These are phyloP conservation scores for Cystofilobasidium ferigula DNA, from an alignment of 768 basidiomycete genomes.

Conservation along the genomic window DNA sequence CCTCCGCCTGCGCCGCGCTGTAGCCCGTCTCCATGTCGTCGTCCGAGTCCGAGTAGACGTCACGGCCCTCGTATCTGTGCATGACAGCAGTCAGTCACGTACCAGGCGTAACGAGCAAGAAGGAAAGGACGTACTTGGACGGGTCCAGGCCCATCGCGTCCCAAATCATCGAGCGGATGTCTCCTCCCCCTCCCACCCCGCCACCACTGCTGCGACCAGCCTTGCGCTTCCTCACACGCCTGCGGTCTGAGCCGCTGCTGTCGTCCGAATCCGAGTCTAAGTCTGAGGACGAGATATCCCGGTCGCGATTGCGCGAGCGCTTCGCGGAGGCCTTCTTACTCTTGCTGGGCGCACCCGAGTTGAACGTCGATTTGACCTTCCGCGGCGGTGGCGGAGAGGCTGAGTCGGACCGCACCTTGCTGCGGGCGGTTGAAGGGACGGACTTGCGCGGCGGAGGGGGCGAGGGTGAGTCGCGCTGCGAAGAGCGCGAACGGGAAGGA, in stretches of 20 bases:
- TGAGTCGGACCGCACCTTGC: not conserved
- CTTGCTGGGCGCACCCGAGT: not conserved
- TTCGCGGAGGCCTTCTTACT: not conserved
- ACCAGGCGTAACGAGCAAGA: not conserved
- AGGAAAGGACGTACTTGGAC: not conserved
- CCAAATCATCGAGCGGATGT: slow-evolving; percentile 3
- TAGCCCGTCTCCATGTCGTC: slow-evolving; percentile 31
- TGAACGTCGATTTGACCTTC: not conserved
- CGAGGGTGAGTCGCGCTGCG: not conserved
- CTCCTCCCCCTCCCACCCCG: slow-evolving; percentile 1
- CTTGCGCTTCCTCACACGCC: not conserved
- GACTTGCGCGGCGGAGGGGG: not conserved
- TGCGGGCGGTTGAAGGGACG: not conserved
- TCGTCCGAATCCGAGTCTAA: slow-evolving; percentile 9
- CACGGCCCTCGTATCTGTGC: slow-evolving; percentile 19
- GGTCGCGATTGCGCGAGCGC: not conserved
- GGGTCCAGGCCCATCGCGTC: slow-evolving; percentile 11
- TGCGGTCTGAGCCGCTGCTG: slow-evolving; percentile 3
- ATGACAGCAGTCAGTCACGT: slow-evolving; percentile 16
- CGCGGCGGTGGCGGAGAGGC: not conserved
- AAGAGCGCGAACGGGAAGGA: not conserved
- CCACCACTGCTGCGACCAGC: not conserved
- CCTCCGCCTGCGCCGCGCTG: slow-evolving; percentile 25
- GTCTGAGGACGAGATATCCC: slow-evolving; percentile 4
- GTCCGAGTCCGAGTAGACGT: slow-evolving; percentile 25